Conservation (phyloP, 2,329 filamentous ascomycete genomes). For the Pseudocercospora ulei region DNA sequence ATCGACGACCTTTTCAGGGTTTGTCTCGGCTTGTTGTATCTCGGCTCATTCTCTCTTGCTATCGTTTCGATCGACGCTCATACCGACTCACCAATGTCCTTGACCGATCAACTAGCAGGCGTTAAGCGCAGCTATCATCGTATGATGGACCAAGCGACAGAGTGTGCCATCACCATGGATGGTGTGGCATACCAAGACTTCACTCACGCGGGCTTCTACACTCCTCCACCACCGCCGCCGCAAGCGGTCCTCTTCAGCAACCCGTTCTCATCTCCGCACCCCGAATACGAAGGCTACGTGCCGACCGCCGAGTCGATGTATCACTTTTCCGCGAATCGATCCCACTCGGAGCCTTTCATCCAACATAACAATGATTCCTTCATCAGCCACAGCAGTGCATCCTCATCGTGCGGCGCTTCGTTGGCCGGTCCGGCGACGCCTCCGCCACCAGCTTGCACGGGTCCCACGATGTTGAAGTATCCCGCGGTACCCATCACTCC, state of each 20-base stretch:
- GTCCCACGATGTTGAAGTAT: slow-evolving; percentile 16
- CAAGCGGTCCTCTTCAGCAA: slow-evolving; percentile 22
- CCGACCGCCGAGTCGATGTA: slow-evolving; percentile 17
- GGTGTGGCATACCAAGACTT: slow-evolving; percentile 22
- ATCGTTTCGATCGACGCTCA: slow-evolving; percentile 11
- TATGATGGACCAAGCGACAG: slow-evolving; percentile 20
- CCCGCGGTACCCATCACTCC: slow-evolving; percentile 23
- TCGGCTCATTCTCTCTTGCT: slow-evolving; percentile 8
- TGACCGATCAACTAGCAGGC: slow-evolving; percentile 13
- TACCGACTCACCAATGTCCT: slow-evolving; percentile 12
- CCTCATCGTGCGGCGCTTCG: slow-evolving; percentile 22
- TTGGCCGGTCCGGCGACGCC: slow-evolving; percentile 19
- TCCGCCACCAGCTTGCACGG: slow-evolving; percentile 11
- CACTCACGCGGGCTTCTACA: slow-evolving; percentile 17
- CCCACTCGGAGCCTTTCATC: slow-evolving; percentile 20
- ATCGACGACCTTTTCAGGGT: slow-evolving; percentile 11
- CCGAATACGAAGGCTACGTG: slow-evolving; percentile 21
- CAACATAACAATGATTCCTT: slow-evolving; percentile 17
- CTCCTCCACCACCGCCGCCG: slow-evolving; percentile 18
- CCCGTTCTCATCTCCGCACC: slow-evolving; percentile 16
- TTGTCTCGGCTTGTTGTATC: slow-evolving; percentile 13
- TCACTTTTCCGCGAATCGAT: slow-evolving; percentile 16
- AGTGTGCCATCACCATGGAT: slow-evolving; percentile 16
- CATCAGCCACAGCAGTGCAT: slow-evolving; percentile 15
- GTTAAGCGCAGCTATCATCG: slow-evolving; percentile 21